Evolutionary conservation across 768 basidiomycete species (phyloP).

Genomic region (Agrocybe pediades): DNA sequence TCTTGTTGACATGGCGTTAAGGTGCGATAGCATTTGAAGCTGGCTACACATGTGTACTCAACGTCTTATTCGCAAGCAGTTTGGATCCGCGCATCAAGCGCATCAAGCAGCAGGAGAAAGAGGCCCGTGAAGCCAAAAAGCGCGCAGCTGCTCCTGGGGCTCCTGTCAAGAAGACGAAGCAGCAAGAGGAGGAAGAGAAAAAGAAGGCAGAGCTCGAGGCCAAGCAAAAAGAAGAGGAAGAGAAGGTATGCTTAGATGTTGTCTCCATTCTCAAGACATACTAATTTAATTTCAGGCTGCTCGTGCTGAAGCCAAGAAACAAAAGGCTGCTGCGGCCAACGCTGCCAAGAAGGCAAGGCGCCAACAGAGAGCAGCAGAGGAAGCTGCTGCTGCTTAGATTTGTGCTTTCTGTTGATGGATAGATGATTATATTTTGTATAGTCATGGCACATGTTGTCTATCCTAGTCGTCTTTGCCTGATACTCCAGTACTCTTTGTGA

Average conservation of each 20-base stretch:
- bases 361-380: slow-evolving; percentile 55
- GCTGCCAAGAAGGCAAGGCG: slow-evolving; percentile 90
- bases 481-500: too few species aligned
- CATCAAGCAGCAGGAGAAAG: slow-evolving; percentile 96
- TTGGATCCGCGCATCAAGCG: slow-evolving; percentile 95
- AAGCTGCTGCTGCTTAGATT: slow-evolving; percentile 17
- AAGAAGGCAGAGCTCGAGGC: slow-evolving; percentile 72
- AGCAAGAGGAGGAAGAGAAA: slow-evolving; percentile 75
- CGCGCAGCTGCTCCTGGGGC: slow-evolving; percentile 44
- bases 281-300: slow-evolving; percentile 37
- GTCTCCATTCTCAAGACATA: neutral
- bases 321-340: slow-evolving; percentile 82
- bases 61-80: slow-evolving; percentile 25
- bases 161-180: slow-evolving; percentile 68
- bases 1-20: slow-evolving; percentile 84
- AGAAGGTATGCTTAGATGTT: slow-evolving; percentile 55
- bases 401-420: too few species aligned
- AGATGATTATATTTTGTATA: too few species aligned
- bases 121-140: slow-evolving; percentile 91
- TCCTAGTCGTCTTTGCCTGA: too few species aligned
- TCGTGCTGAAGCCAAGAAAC: slow-evolving; percentile 80
- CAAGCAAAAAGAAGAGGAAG: slow-evolving; percentile 79
- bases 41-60: neutral
- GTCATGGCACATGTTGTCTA: too few species aligned
- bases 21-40: slow-evolving; percentile 25